phyloP scores from a whole-genome alignment of 1,284 basidiomycete species.

The Athelia psychrophila region DNA sequence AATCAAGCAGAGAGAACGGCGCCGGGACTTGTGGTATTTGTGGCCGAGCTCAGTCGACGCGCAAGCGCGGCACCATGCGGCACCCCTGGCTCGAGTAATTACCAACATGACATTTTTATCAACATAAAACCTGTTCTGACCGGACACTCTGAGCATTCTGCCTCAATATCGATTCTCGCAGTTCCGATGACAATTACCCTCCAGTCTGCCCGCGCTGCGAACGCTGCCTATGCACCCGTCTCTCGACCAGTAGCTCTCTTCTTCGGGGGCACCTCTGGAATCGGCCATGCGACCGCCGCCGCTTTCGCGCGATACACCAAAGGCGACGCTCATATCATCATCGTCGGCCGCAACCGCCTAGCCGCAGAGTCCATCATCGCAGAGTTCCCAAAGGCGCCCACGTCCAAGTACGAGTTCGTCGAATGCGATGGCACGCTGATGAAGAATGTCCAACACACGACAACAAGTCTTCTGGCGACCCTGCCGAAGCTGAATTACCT shows the following conservation, averaged over 20 bases:
- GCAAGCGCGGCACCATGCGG: too few relatives aligned
- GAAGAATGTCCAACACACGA: constrained; percentile 25
- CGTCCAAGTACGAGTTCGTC: constrained; percentile 25
- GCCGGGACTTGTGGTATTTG: too few relatives aligned
- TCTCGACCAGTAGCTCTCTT: constrained; percentile 36
- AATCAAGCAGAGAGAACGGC: too few relatives aligned
- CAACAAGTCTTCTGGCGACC: constrained; percentile 18
- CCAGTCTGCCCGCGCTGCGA: constrained; percentile 11
- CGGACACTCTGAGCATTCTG: too few relatives aligned
- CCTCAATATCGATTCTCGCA: too few relatives aligned
- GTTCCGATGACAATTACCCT: too few relatives aligned
- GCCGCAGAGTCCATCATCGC: too few relatives aligned
- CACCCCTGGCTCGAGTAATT: too few relatives aligned
- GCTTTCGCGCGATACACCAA: constrained; percentile 26
- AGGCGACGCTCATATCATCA: constrained; percentile 28
- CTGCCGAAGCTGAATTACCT: constrained; percentile 34
- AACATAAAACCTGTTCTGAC: too few relatives aligned
- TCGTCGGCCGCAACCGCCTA: constrained; percentile 34
- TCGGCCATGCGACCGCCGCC: constrained; percentile 31
- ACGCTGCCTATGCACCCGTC: constrained; percentile 17
- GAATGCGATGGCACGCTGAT: too few relatives aligned
- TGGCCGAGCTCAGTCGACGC: too few relatives aligned
- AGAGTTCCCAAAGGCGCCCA: constrained; percentile 18
- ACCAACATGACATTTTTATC: too few relatives aligned
- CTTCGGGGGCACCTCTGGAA: constrained; percentile 35